phyloP scores from a whole-genome alignment of 257 asterid genomes.

The Ilex asprella region DNA sequence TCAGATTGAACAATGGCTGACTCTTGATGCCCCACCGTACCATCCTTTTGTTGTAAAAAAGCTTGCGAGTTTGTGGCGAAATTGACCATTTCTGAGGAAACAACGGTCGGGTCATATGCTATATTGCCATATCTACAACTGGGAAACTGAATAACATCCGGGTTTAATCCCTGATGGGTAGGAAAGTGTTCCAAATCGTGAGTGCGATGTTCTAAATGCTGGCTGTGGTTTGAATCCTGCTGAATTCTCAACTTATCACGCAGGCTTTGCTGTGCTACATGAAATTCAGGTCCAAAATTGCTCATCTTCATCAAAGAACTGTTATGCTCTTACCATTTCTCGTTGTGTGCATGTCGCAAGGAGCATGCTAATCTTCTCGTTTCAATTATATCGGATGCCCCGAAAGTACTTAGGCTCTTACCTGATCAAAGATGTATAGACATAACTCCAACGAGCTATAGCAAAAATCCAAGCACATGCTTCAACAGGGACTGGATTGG shows the following conservation, averaged over 20 bases:
- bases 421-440: too few relatives aligned
- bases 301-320: slow-evolving; percentile 39
- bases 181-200: slow-evolving; percentile 18
- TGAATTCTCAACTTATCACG: slow-evolving; percentile 54
- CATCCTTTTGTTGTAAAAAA: slow-evolving; percentile 12
- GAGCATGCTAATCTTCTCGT: too few relatives aligned
- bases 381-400: too few relatives aligned
- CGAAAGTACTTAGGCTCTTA: too few relatives aligned
- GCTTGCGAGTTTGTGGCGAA: slow-evolving; percentile 13
- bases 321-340: too few relatives aligned
- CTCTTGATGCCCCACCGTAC: slow-evolving; percentile 15
- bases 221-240: slow-evolving; percentile 13
- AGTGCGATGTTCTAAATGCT: slow-evolving; percentile 15
- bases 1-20: neutral
- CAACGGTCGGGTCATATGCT: slow-evolving; percentile 23
- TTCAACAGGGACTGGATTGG: too few relatives aligned
- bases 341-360: too few relatives aligned
- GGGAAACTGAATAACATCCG: slow-evolving; percentile 22
- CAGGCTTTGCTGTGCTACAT: slow-evolving; percentile 71
- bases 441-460: too few relatives aligned
- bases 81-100: slow-evolving; percentile 32
- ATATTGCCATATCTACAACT: slow-evolving; percentile 20
- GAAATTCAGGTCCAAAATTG: slow-evolving; percentile 40
- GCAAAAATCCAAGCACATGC: too few relatives aligned
- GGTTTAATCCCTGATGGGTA: slow-evolving; percentile 9